These are phyloP conservation scores for Microthlaspi erraticum DNA, from an alignment of 345 rosid species.

Conservation along the genomic window DNA sequence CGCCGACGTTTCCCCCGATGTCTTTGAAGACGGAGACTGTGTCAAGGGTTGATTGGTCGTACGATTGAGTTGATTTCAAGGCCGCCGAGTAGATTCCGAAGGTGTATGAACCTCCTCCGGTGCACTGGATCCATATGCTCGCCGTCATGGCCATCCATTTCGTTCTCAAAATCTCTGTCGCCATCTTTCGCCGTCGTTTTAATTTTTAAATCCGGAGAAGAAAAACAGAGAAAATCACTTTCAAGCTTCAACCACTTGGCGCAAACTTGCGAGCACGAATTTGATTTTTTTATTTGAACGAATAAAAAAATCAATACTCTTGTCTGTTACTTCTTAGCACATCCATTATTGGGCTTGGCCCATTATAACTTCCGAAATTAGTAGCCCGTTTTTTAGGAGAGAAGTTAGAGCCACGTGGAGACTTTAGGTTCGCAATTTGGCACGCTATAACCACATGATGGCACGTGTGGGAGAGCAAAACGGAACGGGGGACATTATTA, in stretches of 20 bases:
- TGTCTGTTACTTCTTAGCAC: neutral
- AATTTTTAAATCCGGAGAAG: neutral
- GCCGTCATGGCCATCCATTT: constrained; percentile 70
- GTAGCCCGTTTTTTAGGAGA: neutral
- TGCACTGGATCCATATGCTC: constrained; percentile 80
- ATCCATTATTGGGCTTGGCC: neutral
- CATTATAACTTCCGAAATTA: neutral
- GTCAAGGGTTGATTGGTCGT: constrained; percentile 79
- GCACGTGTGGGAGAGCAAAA: constrained; percentile 28
- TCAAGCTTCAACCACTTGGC: constrained; percentile 2
- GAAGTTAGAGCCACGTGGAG: constrained; percentile 14
- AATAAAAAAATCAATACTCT: neutral
- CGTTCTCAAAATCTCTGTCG: constrained; percentile 34
- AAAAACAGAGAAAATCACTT: neutral
- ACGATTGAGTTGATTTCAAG: constrained; percentile 66
- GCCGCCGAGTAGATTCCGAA: constrained; percentile 68
- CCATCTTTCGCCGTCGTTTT: constrained; percentile 23
- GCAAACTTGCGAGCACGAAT: constrained; percentile 22
- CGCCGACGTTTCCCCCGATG: constrained; percentile 64
- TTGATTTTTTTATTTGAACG: neutral
- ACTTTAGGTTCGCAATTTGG: neutral
- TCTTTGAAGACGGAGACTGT: constrained; percentile 77
- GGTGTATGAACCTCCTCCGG: constrained; percentile 67
- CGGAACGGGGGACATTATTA: constrained; percentile 1
- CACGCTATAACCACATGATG: constrained; percentile 22